Base-by-base conservation (phyloP, 23 red algal genomes). In the Gracilaria gracilis region DNA sequence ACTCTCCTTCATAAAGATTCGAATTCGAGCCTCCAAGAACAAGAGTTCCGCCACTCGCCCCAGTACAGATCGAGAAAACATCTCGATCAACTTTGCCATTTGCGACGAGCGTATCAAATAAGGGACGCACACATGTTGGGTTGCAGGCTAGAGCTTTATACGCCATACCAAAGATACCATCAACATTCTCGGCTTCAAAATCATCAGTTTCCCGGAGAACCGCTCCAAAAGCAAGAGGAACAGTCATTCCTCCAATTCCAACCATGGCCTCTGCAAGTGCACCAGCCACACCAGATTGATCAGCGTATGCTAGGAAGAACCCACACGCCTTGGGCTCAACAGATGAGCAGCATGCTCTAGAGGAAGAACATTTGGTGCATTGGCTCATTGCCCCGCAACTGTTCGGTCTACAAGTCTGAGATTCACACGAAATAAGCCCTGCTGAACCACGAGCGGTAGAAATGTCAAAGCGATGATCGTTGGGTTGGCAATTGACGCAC, bases 121-220 rank as follows among this genome's bases (percentile, higher is more conserved):
- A 59, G 31, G 96, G 96, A 53, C 58, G 37, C 27, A 98, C 93
- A 39, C 96, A 98, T 29, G 96, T 92, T 25, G 96, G 96, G 69
- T 98, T 98, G 38, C 96, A 98, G 29, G 96, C 96, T 1, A 98
- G 92, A 31, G 59, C 28, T 65, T 84, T 79, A 31, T 88, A 98
- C 0, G 96, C 96, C 75, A 98, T 75, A 49, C 96, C 96, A 27
- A 94, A 87, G 75, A 98, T 98, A 36, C 96, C 96, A 76, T 95
- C 93, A 24, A 98, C 92, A 74, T 82, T 78, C 4, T 70, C 55
- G 72, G 64, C 85, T 79, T 98, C 96, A 80, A 98, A 98, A 23
- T 76, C 79, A 53, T 88, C 28, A 21, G 86, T 88, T 42, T 93
- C 96, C 4, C 82, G 28, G 7, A 95, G 82, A 83, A 98, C 90